Percentiles rank a stretch among this genome's conserved stretches.
Evolutionary conservation across 1,284 basidiomycete genomes (phyloP).

Genomic region (Heterobasidion occidentale): DNA sequence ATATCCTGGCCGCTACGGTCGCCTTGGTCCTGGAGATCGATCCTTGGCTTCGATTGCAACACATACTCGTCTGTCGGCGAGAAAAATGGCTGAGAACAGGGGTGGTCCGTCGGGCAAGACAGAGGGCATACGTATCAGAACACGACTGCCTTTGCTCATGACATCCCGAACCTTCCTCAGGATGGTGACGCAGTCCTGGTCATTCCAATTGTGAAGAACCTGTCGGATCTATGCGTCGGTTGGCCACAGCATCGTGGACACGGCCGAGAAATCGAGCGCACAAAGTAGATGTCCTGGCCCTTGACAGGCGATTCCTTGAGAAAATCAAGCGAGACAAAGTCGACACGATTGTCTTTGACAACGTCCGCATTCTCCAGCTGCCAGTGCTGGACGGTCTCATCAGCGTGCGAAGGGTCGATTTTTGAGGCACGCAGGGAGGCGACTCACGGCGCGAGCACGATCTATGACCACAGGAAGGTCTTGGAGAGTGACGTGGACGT

Average conservation of each 20-base stretch:
- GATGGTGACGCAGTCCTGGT: conserved; percentile 15
- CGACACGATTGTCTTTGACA: no score
- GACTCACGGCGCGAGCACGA: no score
- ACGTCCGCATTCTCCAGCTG: no score
- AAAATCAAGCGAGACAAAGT: no score
- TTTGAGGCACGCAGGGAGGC: no score
- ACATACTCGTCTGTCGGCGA: conserved; percentile 14
- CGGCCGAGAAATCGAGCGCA: no score
- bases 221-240: not conserved
- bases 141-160: conserved; percentile 13
- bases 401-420: no score
- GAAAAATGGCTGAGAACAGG: not conserved
- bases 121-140: conserved; percentile 14
- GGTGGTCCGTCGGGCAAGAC: not conserved
- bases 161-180: conserved; percentile 17
- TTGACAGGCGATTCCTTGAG: no score
- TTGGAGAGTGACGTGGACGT: no score
- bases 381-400: no score
- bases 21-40: not conserved
- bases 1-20: not conserved
- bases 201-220: conserved; percentile 21
- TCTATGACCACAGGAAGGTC: no score
- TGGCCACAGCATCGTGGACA: not conserved
- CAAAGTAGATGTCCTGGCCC: no score
- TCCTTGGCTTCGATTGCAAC: conserved; percentile 7